Conservation (phyloP, 257 asterid genomes). For the Salvia splendens region DNA sequence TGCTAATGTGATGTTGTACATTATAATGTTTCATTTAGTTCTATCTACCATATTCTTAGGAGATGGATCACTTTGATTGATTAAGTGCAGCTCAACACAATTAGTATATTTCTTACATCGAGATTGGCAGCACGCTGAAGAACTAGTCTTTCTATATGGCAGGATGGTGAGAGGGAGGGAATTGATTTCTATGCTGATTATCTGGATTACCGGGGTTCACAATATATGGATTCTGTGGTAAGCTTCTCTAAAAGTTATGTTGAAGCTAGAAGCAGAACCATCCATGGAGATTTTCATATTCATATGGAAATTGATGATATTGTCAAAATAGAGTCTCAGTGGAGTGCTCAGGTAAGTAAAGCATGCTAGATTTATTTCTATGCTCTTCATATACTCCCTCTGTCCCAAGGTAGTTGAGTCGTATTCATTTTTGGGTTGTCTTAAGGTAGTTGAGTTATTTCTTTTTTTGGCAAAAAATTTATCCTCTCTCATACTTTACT, state of each 20-base stretch:
- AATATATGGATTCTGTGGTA: constrained; percentile 50
- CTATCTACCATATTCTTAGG: constrained; percentile 1
- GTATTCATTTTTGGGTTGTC: too few species aligned
- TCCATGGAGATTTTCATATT: constrained; percentile 41
- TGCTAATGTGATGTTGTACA: constrained; percentile 14
- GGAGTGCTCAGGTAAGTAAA: constrained; percentile 64
- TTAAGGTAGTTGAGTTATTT: too few species aligned
- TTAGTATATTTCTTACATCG: constrained; percentile 20
- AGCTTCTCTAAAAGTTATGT: constrained; percentile 55
- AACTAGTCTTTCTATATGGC: constrained; percentile 38
- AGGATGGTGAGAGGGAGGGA: constrained; percentile 48
- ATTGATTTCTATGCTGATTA: constrained; percentile 57
- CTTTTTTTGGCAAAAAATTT: too few species aligned
- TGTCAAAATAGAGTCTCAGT: constrained; percentile 60
- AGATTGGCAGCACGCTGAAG: constrained; percentile 28
- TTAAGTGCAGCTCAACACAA: constrained; percentile 9
- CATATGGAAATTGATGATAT: constrained; percentile 65
- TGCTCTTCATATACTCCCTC: constrained; percentile 16
- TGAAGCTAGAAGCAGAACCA: constrained; percentile 52
- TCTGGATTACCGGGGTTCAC: constrained; percentile 42
- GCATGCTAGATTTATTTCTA: constrained; percentile 9
- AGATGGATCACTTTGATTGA: constrained; percentile 19
- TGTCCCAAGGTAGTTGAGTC: too few species aligned
- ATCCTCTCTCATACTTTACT: too few species aligned
- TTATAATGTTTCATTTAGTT: constrained; percentile 16